Evolutionary conservation across 257 asterid genomes (phyloP).

Genomic region (Gynochthodes officinalis): DNA sequence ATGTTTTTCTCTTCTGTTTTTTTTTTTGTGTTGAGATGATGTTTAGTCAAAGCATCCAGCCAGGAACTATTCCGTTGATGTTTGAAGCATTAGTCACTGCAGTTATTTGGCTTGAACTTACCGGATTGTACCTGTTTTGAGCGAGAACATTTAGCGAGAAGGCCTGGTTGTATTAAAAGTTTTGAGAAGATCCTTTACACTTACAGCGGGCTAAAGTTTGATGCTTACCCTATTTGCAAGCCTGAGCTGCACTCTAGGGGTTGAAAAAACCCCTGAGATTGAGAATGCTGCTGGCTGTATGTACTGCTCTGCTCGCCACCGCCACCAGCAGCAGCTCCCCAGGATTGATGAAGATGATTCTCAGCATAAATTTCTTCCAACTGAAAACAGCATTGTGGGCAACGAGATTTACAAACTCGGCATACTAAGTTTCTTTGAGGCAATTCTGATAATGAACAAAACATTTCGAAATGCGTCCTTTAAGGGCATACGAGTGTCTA

Average conservation of each 20-base stretch:
- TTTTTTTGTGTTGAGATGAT: not conserved
- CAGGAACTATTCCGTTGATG: constrained; percentile 66
- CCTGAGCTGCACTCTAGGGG: constrained; percentile 76
- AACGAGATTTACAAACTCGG: not conserved
- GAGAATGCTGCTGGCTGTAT: constrained; percentile 61
- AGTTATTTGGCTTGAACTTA: constrained; percentile 66
- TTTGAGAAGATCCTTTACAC: not conserved
- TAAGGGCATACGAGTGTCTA: constrained; percentile 12
- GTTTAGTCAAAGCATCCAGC: constrained; percentile 72
- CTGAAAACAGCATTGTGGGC: constrained; percentile 30
- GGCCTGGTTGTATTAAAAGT: not conserved
- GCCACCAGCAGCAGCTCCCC: constrained; percentile 47
- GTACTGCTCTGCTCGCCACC: constrained; percentile 56
- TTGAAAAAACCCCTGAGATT: constrained; percentile 79
- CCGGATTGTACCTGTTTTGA: constrained; percentile 53
- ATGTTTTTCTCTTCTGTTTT: not conserved
- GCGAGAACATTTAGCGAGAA: not conserved
- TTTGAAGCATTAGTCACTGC: constrained; percentile 57
- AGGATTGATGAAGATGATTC: constrained; percentile 61
- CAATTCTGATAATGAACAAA: not conserved
- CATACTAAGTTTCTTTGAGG: not conserved
- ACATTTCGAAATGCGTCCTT: constrained; percentile 1
- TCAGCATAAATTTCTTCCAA: constrained; percentile 77
- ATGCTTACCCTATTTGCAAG: constrained; percentile 80
- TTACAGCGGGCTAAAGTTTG: not conserved